These are phyloP conservation scores for Ambrosia hybrid DNA, from an alignment of 140 eudicot species.

Conservation along the genomic window DNA sequence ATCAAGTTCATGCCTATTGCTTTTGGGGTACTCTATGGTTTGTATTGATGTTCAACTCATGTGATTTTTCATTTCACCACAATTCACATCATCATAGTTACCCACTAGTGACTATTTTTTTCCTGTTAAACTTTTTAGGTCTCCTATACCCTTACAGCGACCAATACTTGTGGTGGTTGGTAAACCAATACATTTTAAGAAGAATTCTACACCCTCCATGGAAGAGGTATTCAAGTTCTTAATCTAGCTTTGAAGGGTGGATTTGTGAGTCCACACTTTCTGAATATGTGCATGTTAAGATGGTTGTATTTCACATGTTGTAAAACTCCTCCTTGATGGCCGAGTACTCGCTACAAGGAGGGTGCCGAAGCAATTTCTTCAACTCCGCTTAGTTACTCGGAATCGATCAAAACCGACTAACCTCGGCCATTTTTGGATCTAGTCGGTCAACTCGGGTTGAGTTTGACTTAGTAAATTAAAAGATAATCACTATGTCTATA, in stretches of 20 bases:
- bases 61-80: background rate
- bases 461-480: too few species aligned
- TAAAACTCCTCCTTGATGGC: too few species aligned
- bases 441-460: too few species aligned
- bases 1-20: constrained; percentile 68
- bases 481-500: too few species aligned
- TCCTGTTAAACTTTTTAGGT: constrained; percentile 43
- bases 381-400: too few species aligned
- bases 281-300: background rate
- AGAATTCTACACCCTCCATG: constrained; percentile 57
- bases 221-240: constrained; percentile 66
- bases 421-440: too few species aligned
- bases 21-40: constrained; percentile 90
- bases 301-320: background rate
- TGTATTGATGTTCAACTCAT: constrained; percentile 32
- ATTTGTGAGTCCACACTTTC: background rate
- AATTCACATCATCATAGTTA: constrained; percentile 4
- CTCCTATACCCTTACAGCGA: constrained; percentile 65
- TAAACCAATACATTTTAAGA: constrained; percentile 58
- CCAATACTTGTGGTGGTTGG: constrained; percentile 91
- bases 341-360: too few species aligned
- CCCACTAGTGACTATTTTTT: background rate
- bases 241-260: background rate
- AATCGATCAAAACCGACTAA: too few species aligned
- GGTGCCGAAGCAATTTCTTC: too few species aligned